Percentiles rank a stretch among this genome's conserved stretches.
These are phyloP conservation scores for Zizania palustris DNA, from an alignment of 202 grass and related monocot genomes.

Conservation along the genomic window DNA sequence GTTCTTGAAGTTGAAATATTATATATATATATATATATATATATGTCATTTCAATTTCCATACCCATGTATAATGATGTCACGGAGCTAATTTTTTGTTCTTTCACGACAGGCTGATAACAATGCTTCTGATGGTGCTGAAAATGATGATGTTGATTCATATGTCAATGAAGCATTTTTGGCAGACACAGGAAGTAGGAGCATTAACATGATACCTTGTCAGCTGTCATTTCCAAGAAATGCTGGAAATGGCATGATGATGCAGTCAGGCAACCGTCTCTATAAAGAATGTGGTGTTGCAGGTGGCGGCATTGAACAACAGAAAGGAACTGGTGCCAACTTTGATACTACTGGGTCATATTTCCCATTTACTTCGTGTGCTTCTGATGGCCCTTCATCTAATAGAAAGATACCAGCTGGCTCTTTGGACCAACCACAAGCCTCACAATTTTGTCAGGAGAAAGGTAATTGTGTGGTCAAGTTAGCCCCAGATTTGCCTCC, in stretches of 20 bases:
- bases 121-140: conserved; percentile 61
- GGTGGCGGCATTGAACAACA: conserved; percentile 41
- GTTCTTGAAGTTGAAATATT: too few relatives aligned
- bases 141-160: conserved; percentile 78
- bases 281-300: conserved; percentile 51
- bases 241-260: conserved; percentile 31
- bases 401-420: conserved; percentile 31
- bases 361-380: conserved; percentile 42
- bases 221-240: conserved; percentile 45
- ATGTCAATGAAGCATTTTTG: conserved; percentile 97
- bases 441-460: conserved; percentile 45
- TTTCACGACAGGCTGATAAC: conserved; percentile 58
- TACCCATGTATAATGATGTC: conserved; percentile 30
- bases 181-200: conserved; percentile 64
- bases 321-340: conserved; percentile 37
- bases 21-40: too few relatives aligned
- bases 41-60: conserved; percentile 2
- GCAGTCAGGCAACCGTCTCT: conserved; percentile 31
- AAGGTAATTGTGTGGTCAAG: conserved; percentile 76
- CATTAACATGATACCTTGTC: conserved; percentile 35
- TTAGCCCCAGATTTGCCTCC: conserved; percentile 94
- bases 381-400: conserved; percentile 45
- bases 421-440: conserved; percentile 41
- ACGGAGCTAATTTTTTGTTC: conserved; percentile 18
- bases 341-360: conserved; percentile 39